These are phyloP conservation scores for Neurospora sp. DNA, from an alignment of 2,329 filamentous ascomycete species.

Conservation along the genomic window DNA sequence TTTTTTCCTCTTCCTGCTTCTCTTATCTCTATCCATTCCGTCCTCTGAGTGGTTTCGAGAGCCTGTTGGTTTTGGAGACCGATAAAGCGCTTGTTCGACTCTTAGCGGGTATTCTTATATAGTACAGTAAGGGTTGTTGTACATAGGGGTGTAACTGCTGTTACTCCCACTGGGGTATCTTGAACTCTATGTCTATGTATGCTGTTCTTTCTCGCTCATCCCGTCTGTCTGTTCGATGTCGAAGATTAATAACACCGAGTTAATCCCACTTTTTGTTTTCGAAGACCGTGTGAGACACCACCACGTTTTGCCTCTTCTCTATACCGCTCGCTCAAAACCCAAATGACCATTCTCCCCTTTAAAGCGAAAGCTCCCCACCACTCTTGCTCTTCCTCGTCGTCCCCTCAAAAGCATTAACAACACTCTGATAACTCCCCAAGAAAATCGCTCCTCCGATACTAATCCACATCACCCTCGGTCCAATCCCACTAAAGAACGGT, in stretches of 20 bases:
- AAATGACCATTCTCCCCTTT: neutral
- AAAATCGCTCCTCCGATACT: constrained; percentile 91
- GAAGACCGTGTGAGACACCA: neutral
- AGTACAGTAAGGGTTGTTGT: neutral
- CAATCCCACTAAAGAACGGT: constrained; percentile 66
- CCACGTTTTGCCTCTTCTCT: neutral
- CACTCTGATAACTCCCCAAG: constrained; percentile 85
- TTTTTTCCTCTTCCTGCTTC: neutral
- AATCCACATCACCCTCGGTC: constrained; percentile 87
- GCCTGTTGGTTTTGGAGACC: neutral
- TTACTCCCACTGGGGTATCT: neutral
- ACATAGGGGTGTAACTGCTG: neutral
- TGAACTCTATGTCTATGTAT: constrained; percentile 1
- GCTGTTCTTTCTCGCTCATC: neutral
- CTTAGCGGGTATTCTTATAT: neutral
- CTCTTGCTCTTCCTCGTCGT: neutral
- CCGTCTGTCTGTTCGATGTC: neutral
- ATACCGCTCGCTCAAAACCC: neutral
- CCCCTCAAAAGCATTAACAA: constrained; percentile 60
- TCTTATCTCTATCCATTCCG: neutral
- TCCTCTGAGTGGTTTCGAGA: neutral
- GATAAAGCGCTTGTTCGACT: neutral
- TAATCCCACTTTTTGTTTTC: neutral
- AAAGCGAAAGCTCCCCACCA: neutral
- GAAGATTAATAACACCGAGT: neutral